A percentile compares a stretch with the other conserved stretches of the same genome.
Evolutionary conservation across 805 yeast species (phyloP).

Genomic region (Scheffersomyces lignosus): DNA sequence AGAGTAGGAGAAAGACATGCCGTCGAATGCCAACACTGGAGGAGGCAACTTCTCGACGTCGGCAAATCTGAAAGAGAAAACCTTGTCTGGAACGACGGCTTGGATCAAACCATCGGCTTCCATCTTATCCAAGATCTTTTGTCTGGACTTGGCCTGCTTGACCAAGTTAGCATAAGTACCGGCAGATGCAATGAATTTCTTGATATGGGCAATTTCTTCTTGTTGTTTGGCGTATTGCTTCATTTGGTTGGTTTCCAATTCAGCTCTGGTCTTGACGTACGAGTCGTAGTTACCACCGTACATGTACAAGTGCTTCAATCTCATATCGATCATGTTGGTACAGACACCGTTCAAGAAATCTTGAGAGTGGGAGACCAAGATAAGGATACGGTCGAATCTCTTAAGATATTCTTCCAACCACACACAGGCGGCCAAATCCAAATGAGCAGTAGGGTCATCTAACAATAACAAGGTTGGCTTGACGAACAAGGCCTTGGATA

Average conservation of each 20-base stretch:
- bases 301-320: conserved; percentile 67
- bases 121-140: conserved; percentile 99
- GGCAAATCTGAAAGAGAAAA: conserved; percentile 91
- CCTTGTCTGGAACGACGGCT: conserved; percentile 90
- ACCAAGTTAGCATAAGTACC: conserved; percentile 99
- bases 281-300: conserved; percentile 99
- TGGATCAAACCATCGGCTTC: conserved; percentile 98
- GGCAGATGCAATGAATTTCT: conserved; percentile 98
- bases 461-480: conserved; percentile 92
- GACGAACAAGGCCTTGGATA: conserved; percentile 96
- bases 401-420: conserved; percentile 98
- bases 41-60: conserved; percentile 97
- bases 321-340: conserved; percentile 97
- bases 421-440: conserved; percentile 98
- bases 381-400: conserved; percentile 89
- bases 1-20: conserved; percentile 88
- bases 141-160: conserved; percentile 98
- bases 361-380: conserved; percentile 95
- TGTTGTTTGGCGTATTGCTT: conserved; percentile 96
- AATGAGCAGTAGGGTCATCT: conserved; percentile 99
- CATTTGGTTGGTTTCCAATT: conserved; percentile 96
- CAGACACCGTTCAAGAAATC: conserved; percentile 99
- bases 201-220: conserved; percentile 97
- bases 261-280: conserved; percentile 90
- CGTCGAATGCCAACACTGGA: conserved; percentile 96